phyloP scores from a whole-genome alignment of 2,329 filamentous ascomycete genomes.

The Cladosporium sphaerospermum region DNA sequence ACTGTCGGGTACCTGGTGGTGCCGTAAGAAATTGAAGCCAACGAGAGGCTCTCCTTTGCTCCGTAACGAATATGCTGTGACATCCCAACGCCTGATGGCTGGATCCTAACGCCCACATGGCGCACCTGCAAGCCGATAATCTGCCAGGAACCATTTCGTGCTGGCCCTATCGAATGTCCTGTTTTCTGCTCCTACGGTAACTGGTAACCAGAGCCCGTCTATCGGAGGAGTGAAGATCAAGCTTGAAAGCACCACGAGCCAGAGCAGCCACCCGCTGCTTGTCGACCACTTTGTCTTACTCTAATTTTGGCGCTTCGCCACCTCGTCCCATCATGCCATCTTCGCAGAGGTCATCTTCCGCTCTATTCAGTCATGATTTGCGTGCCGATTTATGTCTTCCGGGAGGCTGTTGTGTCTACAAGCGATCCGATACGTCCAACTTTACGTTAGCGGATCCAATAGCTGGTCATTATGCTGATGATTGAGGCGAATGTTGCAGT shows the following conservation, averaged over 20 bases:
- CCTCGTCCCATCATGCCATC: background rate
- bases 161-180: too few relatives aligned
- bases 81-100: background rate
- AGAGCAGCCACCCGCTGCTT: conserved; percentile 7
- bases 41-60: background rate
- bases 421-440: too few relatives aligned
- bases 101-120: too few relatives aligned
- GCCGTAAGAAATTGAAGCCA: background rate
- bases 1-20: background rate
- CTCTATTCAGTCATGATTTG: background rate
- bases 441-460: background rate
- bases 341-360: background rate
- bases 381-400: too few relatives aligned
- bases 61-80: background rate
- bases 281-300: background rate
- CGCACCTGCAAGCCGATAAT: background rate
- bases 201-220: background rate
- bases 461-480: background rate
- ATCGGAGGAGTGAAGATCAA: background rate
- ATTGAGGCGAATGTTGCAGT: background rate
- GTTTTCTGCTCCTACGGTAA: background rate
- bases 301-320: background rate
- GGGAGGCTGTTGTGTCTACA: too few relatives aligned
- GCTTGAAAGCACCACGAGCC: conserved; percentile 8
- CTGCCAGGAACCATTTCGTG: background rate